Evolutionary conservation across 306 rosid species (phyloP), one percentile per base, ranked within the genome.

Genomic region (Arachis hypogaea): DNA sequence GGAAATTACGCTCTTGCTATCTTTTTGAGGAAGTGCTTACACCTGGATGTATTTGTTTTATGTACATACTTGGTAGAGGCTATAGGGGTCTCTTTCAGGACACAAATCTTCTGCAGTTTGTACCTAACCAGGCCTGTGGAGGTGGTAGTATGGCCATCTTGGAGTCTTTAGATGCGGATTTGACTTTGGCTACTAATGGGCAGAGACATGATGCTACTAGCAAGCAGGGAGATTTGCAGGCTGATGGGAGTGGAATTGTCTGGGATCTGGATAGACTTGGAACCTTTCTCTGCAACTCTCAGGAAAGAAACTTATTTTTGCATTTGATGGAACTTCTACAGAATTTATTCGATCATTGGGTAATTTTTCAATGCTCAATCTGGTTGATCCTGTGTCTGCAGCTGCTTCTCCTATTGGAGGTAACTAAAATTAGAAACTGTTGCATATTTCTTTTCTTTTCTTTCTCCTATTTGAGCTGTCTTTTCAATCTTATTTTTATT

Each of bases 381-480:
- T 95, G 79, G 98, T 95, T 75, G 99, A 95, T 87, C 99, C 99
- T 62, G 77, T 87, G 87, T 92, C 99, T 46, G 98, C 98, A 45
- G 97, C 99, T 77, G 99, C 99, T 66, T 95, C 99, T 81, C 98
- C 99, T 54, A 95, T 95, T 82, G 99, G 99, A 82, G 99, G 99
- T 95, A 60, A 72, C 52, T 57, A 80, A 86, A 74, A 74, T 59
- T 69, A 71, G 3, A n/a, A 76, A 33, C 38, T 50, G 57, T 82
- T 64, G 16, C 73, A 63, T 64, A 45, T 60, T 71, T 58, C 14
- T 51, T 52, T 52, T 52, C 7, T 44, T 63, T 76, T 61, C 60
- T 77, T 46, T 73, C 71, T 71, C 45, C 57, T 41, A 7, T 71
- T 70, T 59, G 52, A 57, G 8, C 71, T 75, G 69, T 57, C 38